Base-by-base conservation (phyloP, 1,284 basidiomycete genomes). In the Rhodotorula sp. region DNA sequence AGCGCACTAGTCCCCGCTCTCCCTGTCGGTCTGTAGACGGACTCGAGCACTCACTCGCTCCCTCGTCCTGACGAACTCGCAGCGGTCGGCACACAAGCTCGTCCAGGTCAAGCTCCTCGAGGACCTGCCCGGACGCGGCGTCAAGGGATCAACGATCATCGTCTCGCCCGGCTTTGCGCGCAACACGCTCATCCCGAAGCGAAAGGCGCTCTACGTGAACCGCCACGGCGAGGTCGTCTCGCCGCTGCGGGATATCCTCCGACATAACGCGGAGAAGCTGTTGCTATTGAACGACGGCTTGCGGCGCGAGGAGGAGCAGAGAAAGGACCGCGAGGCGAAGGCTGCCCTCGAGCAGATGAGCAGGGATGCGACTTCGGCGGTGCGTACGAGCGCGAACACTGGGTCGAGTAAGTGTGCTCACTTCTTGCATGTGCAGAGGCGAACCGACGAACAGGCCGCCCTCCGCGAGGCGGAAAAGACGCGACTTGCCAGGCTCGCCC, bases 251-350 rank as follows among this genome's bases (percentile, higher is more conserved):
- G 52, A 54, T n/a, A 65, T 74, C 67, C 39, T 56, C 39, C 22
- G 62, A 44, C 7, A 15, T 17, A 62, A 59, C 29, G 64, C 59
- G 79, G 74, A 77, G 3, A 81, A 78, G 7, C 75, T 80, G 17
- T 69, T 81, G 13, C 74, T 79, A 39, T 79, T 80, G 63, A 77
- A 80, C 0, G 70, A 79, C 46, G 78, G 77, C 15, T 78, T 80
- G 0, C 74, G 77, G 0, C 73, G 78, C 19, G 59, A 51, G 29
- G 58, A 48, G 60, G 32, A 67, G 78, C 9, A 44, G 29, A 68
- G 80, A 51, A 73, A 78, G 61, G 69, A 68, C 7, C 62, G 79
- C 24, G 73, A 81, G 73, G 75, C 59, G 54, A 77, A 51, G 63
- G 61, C 2, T 72, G 66, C 65, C 10, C 36, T 71, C 39, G 56